A percentile compares a stretch with the other conserved stretches of the same genome.
Evolutionary conservation across 2,329 filamentous ascomycete species (phyloP).

Genomic region (Coniochaeta ligniaria): DNA sequence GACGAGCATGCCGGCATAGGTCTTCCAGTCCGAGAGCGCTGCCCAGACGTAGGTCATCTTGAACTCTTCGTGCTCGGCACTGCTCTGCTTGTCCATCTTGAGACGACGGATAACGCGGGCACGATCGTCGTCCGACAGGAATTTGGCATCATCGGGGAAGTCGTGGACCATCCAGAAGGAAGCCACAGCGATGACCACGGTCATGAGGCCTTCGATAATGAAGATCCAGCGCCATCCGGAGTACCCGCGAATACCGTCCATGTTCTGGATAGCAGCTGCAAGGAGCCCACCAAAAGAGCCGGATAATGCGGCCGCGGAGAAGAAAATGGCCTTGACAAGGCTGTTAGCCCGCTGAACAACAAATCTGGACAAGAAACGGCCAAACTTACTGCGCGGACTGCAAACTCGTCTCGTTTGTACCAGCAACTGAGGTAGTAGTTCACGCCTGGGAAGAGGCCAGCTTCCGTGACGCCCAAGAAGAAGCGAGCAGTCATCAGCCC

Average conservation of each 20-base stretch:
- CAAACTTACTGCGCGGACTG: conserved; percentile 43
- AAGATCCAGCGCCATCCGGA: conserved; percentile 61
- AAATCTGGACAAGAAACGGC: conserved; percentile 26
- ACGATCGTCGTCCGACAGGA: conserved; percentile 64
- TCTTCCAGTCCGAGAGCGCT: conserved; percentile 77
- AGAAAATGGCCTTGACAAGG: conserved; percentile 49
- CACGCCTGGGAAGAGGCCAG: conserved; percentile 65
- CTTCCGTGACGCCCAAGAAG: conserved; percentile 63
- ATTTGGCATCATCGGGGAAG: conserved; percentile 70
- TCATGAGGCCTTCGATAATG: conserved; percentile 60
- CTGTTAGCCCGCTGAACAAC: conserved; percentile 29
- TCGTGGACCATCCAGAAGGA: conserved; percentile 78
- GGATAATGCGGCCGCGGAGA: conserved; percentile 72
- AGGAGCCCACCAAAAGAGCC: conserved; percentile 72
- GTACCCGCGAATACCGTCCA: conserved; percentile 54
- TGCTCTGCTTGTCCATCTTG: conserved; percentile 62
- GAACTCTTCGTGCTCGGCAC: conserved; percentile 70
- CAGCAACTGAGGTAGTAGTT: conserved; percentile 79
- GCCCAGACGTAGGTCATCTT: conserved; percentile 65
- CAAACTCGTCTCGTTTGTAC: conserved; percentile 76
- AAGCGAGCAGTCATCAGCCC: conserved; percentile 55
- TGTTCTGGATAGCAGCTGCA: conserved; percentile 63
- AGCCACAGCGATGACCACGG: conserved; percentile 57
- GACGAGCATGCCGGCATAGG: conserved; percentile 64
- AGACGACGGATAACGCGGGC: conserved; percentile 65